Percentiles rank a stretch among this genome's conserved stretches.
Evolutionary conservation across 148 eudicot species (phyloP).

Genomic region (Spergularia bocconei): DNA sequence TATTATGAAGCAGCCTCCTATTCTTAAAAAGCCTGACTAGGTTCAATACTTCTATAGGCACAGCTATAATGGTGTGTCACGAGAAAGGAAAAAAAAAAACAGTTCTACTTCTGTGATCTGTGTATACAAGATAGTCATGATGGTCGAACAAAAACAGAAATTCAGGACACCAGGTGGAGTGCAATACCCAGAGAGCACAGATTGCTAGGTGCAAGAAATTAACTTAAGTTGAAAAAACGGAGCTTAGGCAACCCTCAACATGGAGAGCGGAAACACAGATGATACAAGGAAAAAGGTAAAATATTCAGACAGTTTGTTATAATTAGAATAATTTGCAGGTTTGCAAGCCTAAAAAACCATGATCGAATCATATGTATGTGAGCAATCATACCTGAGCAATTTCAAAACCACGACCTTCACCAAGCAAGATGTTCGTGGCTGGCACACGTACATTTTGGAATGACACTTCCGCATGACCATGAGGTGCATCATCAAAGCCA

Average conservation of each 20-base stretch:
- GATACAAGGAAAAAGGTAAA: neutral
- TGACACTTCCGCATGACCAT: conserved; percentile 90
- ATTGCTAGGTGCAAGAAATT: neutral
- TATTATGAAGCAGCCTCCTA: neutral
- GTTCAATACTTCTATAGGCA: neutral
- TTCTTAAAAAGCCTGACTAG: neutral
- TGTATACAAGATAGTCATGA: neutral
- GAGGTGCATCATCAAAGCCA: conserved; percentile 99
- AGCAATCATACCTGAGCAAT: conserved; percentile 78
- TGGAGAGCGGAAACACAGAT: neutral
- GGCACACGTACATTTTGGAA: conserved; percentile 83
- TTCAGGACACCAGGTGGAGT: neutral
- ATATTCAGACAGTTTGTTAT: neutral
- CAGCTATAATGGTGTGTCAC: neutral
- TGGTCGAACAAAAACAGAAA: neutral
- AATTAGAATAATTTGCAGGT: neutral
- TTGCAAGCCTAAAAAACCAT: neutral
- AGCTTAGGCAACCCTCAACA: neutral
- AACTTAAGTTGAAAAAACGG: neutral
- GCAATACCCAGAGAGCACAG: neutral
- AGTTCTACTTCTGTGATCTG: neutral
- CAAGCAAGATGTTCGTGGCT: conserved; percentile 75
- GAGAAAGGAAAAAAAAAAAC: neutral
- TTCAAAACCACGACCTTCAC: conserved; percentile 97
- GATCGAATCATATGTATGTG: neutral